Evolutionary conservation across 2,329 filamentous ascomycete species (phyloP), one percentile per base, ranked within the genome.

Genomic region (Colletotrichum musicola): DNA sequence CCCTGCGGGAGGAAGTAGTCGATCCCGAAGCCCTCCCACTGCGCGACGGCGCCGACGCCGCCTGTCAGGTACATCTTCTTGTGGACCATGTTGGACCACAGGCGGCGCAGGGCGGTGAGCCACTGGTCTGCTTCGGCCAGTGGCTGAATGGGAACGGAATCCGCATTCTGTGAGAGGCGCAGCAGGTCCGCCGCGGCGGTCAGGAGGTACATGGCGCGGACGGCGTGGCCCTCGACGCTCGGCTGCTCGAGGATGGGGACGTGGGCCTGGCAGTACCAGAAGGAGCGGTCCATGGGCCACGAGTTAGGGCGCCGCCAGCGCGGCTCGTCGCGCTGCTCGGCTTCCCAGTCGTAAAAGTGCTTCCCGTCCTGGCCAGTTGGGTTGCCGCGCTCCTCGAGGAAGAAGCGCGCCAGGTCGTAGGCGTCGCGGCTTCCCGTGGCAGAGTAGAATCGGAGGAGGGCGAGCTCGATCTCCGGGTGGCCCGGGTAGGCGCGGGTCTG

Each of bases 51-150:
- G 1, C 89, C 89, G 57, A 90, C 85, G 1, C 88, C 88, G 1
- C 88, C 89, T 0, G 89, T 91, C 16, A 89, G 73, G 65, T 89
- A 91, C 84, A 90, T 88, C 73, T 90, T 90, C 64, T 82, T 83
- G 47, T 86, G 80, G 0, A 88, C 83, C 86, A 90, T 90, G 70
- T 89, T 89, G 38, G 82, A 74, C 88, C 88, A 91, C 4, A 90
- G 76, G 7, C 82, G 77, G 25, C 79, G 74, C 0, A 89, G 72
- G 1, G 86, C 79, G 0, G 75, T 73, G 16, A 77, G 68, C 72
- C 82, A 82, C 25, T 76, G 72, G 12, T 73, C 42, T 56, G 74
- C 71, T 6, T 70, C 61, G 16, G 74, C 25, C 30, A 75, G 76
- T 2, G 73, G 42, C 35, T 73, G 73, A 6, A 10, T 13, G 50